Evolutionary conservation across 2,329 filamentous ascomycete species (phyloP).

Genomic region (Metarhizium rileyi): DNA sequence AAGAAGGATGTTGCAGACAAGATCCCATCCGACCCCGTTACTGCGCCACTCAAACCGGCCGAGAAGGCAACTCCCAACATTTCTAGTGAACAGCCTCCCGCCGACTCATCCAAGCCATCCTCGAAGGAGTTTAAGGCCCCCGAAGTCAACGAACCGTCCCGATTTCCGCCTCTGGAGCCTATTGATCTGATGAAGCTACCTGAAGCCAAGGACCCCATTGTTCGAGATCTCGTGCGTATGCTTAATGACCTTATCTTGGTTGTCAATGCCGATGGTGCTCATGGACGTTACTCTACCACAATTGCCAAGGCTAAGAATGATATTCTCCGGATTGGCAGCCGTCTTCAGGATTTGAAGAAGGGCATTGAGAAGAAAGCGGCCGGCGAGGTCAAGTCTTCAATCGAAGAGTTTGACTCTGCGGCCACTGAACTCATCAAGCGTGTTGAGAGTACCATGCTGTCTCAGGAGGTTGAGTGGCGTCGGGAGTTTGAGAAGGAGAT

Average conservation of each 20-base stretch:
- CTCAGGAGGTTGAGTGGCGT: slow-evolving; percentile 74
- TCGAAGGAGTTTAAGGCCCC: slow-evolving; percentile 39
- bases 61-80: slow-evolving; percentile 21
- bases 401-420: slow-evolving; percentile 74
- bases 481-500: slow-evolving; percentile 83
- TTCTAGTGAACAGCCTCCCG: slow-evolving; percentile 9
- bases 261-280: slow-evolving; percentile 76
- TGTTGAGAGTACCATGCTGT: slow-evolving; percentile 73
- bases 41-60: slow-evolving; percentile 18
- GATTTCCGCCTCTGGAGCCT: slow-evolving; percentile 51
- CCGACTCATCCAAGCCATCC: slow-evolving; percentile 16
- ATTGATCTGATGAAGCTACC: slow-evolving; percentile 72
- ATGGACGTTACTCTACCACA: slow-evolving; percentile 65
- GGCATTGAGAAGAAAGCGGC: slow-evolving; percentile 62
- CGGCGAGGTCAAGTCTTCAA: slow-evolving; percentile 60
- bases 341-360: slow-evolving; percentile 66
- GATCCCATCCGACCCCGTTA: slow-evolving; percentile 12
- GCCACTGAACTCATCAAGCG: slow-evolving; percentile 79
- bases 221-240: slow-evolving; percentile 89
- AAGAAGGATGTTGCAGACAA: slow-evolving; percentile 24
- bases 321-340: slow-evolving; percentile 64
- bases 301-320: slow-evolving; percentile 81
- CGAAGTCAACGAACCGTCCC: slow-evolving; percentile 57
- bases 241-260: slow-evolving; percentile 93
- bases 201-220: slow-evolving; percentile 72